A percentile compares a stretch with the other conserved stretches of the same genome.
Evolutionary conservation across 2,329 filamentous ascomycete species (phyloP).

Genomic region (Botryotinia calthae): DNA sequence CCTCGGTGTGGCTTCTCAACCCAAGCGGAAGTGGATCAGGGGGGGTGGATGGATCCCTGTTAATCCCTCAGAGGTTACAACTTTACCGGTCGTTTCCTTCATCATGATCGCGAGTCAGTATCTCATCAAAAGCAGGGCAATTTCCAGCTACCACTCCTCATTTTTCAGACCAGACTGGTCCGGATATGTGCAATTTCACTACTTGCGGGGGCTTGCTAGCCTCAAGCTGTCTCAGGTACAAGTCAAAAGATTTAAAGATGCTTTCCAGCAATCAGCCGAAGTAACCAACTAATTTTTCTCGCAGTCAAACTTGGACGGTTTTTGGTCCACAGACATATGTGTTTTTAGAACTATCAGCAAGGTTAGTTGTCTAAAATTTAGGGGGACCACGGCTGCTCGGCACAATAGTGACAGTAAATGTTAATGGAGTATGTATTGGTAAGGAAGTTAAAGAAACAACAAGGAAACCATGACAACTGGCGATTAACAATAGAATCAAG

Average conservation of each 20-base stretch:
- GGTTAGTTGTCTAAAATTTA: background rate
- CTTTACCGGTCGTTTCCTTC: background rate
- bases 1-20: conserved; percentile 12
- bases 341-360: background rate
- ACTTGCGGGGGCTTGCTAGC: background rate
- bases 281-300: background rate
- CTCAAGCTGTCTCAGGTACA: background rate
- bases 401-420: background rate
- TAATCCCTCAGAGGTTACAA: background rate
- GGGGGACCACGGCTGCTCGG: background rate
- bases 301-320: background rate
- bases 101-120: background rate
- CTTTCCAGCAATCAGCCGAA: conserved; percentile 4
- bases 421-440: background rate
- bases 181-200: background rate
- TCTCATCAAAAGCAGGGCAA: background rate
- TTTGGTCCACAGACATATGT: background rate
- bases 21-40: background rate
- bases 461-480: background rate
- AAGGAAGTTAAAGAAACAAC: background rate
- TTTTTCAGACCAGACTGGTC: background rate
- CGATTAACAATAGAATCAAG: conserved; percentile 2
- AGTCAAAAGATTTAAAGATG: background rate
- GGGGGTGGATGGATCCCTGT: conserved; percentile 8
- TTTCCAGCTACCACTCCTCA: background rate